Conservation (phyloP, 257 asterid species). For the Verbascum thapsus region DNA sequence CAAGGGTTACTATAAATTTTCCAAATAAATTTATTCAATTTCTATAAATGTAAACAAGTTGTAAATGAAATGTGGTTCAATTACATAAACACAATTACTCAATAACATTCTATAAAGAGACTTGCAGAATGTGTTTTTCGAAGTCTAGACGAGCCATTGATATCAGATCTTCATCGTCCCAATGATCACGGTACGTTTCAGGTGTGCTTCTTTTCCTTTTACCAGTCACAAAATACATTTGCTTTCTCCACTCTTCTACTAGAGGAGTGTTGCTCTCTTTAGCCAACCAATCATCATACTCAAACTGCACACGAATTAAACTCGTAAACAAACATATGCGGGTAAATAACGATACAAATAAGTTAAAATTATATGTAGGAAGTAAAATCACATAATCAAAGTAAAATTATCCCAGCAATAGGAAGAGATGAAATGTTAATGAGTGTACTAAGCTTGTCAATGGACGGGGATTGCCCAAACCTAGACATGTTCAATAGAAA, state of each 20-base stretch:
- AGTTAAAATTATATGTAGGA: neutral
- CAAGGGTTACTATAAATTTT: neutral
- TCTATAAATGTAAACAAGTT: neutral
- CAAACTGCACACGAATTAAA: conserved; percentile 52
- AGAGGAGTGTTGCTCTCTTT: conserved; percentile 51
- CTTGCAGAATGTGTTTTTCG: conserved; percentile 30
- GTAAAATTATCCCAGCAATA: neutral
- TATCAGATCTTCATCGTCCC: conserved; percentile 76
- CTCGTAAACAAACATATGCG: too few species aligned
- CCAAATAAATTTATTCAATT: neutral
- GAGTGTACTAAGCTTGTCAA: too few species aligned
- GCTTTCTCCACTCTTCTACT: conserved; percentile 80
- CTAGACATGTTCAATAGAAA: too few species aligned
- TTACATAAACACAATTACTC: neutral
- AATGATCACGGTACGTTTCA: conserved; percentile 72
- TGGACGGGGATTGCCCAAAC: too few species aligned
- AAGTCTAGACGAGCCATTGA: conserved; percentile 65
- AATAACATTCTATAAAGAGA: conserved; percentile 2
- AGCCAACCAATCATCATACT: conserved; percentile 87
- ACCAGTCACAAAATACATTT: conserved; percentile 61
- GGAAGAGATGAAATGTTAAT: too few species aligned
- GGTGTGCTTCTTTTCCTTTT: conserved; percentile 54
- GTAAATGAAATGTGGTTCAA: neutral
- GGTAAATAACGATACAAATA: neutral
- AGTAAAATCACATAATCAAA: neutral